Evolutionary conservation across 2,329 filamentous ascomycete species (phyloP).

Genomic region (Scedosporium minutisporum): DNA sequence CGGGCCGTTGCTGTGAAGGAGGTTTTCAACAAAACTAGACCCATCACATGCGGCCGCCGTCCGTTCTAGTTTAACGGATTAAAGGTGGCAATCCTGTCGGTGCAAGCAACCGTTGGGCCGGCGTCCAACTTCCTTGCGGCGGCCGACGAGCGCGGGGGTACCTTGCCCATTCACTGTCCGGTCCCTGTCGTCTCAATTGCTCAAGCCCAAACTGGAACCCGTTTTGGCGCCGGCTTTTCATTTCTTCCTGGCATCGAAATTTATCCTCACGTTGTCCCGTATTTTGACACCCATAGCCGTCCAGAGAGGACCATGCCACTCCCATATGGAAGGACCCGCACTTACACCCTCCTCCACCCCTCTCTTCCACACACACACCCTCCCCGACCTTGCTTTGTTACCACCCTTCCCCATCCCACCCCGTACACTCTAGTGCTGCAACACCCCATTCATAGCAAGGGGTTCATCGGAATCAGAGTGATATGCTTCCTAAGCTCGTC

Average conservation of each 20-base stretch:
- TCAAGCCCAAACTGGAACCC: not conserved
- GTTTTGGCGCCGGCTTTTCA: not conserved
- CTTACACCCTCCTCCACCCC: not conserved
- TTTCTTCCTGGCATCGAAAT: not conserved
- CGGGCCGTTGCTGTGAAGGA: conserved; percentile 1
- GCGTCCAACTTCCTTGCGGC: not conserved
- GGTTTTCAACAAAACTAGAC: not conserved
- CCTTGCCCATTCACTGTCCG: not conserved
- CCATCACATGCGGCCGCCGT: not conserved
- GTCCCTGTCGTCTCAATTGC: not conserved
- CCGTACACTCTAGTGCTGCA: not conserved
- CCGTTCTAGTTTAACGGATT: not conserved
- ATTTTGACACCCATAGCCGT: not conserved
- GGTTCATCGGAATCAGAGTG: not conserved
- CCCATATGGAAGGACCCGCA: not conserved
- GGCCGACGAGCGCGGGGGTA: not conserved
- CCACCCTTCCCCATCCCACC: not conserved
- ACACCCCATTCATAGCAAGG: not conserved
- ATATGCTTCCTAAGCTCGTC: not conserved
- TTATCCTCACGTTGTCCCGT: not conserved
- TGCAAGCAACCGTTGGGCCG: not conserved
- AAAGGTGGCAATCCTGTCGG: not conserved
- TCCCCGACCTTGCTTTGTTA: not conserved
- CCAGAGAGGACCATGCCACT: not conserved
- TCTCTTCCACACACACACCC: not conserved